Conservation (phyloP, 2,329 filamentous ascomycete genomes). For the Aspergillus clavatus region DNA sequence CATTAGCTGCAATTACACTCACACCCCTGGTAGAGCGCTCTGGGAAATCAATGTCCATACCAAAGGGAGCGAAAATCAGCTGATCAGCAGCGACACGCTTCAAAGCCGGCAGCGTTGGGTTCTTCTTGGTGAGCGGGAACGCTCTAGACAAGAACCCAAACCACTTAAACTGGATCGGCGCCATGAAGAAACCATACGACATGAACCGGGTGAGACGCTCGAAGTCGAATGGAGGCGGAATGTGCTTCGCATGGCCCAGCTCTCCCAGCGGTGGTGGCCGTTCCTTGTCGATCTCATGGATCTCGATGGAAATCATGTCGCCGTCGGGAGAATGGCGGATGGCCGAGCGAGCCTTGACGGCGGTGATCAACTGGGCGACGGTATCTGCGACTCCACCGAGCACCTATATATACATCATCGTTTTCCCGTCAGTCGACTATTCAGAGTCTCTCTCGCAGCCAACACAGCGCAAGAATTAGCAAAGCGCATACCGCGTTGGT, state of each 20-base stretch:
- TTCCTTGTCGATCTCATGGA: slow-evolving; percentile 80
- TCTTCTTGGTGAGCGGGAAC: slow-evolving; percentile 79
- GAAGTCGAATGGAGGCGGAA: slow-evolving; percentile 87
- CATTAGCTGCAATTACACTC: slow-evolving; percentile 9
- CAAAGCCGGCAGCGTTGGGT: slow-evolving; percentile 69
- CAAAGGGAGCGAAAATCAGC: slow-evolving; percentile 84
- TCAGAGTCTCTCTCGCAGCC: neutral
- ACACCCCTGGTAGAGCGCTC: slow-evolving; percentile 1
- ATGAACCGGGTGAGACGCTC: slow-evolving; percentile 92
- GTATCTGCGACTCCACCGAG: slow-evolving; percentile 95
- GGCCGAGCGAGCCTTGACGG: slow-evolving; percentile 60
- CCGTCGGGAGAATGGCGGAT: slow-evolving; percentile 54
- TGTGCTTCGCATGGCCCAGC: slow-evolving; percentile 56
- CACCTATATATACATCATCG: slow-evolving; percentile 48
- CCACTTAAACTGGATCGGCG: slow-evolving; percentile 92
- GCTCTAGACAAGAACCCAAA: slow-evolving; percentile 76
- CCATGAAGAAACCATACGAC: slow-evolving; percentile 95
- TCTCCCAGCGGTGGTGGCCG: slow-evolving; percentile 63
- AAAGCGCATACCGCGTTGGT: slow-evolving; percentile 71
- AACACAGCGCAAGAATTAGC: neutral
- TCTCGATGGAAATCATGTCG: slow-evolving; percentile 77
- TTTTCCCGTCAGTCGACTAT: slow-evolving; percentile 7
- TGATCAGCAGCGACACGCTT: slow-evolving; percentile 93
- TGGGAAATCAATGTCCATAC: slow-evolving; percentile 45
- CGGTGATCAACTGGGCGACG: slow-evolving; percentile 86